Percentiles rank a stretch among this genome's conserved stretches.
Conservation (phyloP, 2,329 filamentous ascomycete species). For the Periconia sp. region DNA sequence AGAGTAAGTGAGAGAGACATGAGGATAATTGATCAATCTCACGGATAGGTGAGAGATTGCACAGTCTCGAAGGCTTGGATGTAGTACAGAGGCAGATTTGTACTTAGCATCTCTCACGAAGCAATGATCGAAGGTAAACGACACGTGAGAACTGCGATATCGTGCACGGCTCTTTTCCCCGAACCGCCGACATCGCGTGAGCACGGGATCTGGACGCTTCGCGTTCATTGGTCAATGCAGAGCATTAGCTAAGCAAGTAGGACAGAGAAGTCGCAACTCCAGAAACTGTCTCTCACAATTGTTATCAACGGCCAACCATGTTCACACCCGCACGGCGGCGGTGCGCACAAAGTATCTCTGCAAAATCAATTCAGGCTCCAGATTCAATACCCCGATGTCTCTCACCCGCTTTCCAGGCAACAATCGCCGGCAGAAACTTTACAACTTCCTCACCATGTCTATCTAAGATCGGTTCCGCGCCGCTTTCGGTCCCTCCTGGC, state of each 20-base stretch:
- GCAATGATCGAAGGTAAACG: no score
- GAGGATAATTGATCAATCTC: no score
- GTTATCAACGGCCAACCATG: conserved; percentile 55
- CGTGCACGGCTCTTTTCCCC: no score
- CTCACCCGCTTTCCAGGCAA: conserved; percentile 69
- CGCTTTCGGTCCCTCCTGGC: conserved; percentile 47
- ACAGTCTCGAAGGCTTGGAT: no score
- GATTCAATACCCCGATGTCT: conserved; percentile 74
- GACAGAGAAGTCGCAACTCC: conserved; percentile 15
- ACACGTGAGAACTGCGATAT: neutral
- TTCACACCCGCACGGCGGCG: conserved; percentile 68
- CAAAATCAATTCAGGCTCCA: conserved; percentile 48
- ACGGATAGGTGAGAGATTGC: no score
- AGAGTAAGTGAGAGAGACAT: no score
- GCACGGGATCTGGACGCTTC: conserved; percentile 11
- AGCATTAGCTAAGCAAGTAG: conserved; percentile 4
- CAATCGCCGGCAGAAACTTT: conserved; percentile 63
- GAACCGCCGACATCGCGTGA: conserved; percentile 1
- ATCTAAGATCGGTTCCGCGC: conserved; percentile 85
- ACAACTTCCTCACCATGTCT: conserved; percentile 69
- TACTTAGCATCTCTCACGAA: no score
- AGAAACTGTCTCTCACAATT: conserved; percentile 29
- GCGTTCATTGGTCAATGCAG: neutral
- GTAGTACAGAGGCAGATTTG: no score
- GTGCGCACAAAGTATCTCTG: conserved; percentile 58